phyloP scores from a whole-genome alignment of 352 stramenopile species.

The Phytophthora tentaculata region DNA sequence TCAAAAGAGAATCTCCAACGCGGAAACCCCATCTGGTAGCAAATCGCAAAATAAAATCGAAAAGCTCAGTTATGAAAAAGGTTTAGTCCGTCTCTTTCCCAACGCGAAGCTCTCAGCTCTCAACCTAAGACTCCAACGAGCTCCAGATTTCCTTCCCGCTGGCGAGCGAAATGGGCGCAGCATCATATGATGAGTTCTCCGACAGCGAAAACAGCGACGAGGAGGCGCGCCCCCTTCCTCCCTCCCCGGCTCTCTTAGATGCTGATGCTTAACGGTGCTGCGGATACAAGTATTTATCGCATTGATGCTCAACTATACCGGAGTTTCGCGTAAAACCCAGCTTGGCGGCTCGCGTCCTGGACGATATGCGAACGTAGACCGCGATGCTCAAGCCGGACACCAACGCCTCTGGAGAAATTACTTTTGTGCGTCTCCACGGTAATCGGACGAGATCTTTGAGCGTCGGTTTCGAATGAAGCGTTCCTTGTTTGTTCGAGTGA shows the following conservation, averaged over 20 bases:
- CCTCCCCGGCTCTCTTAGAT: background rate
- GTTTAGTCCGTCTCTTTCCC: background rate
- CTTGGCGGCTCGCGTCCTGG: background rate
- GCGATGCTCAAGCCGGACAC: background rate
- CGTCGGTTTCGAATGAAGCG: background rate
- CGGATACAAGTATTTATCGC: background rate
- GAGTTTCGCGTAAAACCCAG: background rate
- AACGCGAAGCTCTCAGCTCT: background rate
- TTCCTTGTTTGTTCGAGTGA: background rate
- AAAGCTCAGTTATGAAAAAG: background rate
- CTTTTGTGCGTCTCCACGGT: background rate
- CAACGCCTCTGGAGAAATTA: background rate
- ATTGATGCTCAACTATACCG: background rate
- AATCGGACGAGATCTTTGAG: background rate
- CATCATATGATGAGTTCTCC: background rate
- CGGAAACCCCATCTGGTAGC: background rate
- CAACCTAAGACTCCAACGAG: background rate
- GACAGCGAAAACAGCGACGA: slow-evolving; percentile 1
- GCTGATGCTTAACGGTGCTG: background rate
- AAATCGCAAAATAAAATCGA: slow-evolving; percentile 1
- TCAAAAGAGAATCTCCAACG: no score
- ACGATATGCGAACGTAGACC: background rate
- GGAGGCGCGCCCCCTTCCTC: background rate
- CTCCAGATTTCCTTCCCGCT: background rate
- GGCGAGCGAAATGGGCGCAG: background rate